Conservation (phyloP, 2,329 filamentous ascomycete species). For the Diaporthe batatas region DNA sequence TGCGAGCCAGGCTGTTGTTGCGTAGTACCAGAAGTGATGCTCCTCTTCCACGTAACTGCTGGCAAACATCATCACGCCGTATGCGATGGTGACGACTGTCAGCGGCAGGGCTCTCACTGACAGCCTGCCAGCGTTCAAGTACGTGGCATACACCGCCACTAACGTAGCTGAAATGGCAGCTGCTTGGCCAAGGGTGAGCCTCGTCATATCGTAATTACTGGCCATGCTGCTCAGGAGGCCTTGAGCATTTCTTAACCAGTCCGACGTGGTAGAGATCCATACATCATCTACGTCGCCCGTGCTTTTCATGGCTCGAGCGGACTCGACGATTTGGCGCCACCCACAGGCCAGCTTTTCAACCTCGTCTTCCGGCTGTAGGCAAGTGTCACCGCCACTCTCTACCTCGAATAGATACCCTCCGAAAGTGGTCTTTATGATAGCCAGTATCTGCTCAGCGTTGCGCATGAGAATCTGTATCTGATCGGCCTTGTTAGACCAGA, state of each 20-base stretch:
- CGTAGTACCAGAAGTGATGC: constrained; percentile 99
- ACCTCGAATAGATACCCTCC: constrained; percentile 59
- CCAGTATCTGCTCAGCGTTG: constrained; percentile 85
- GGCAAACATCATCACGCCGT: constrained; percentile 94
- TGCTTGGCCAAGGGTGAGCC: constrained; percentile 64
- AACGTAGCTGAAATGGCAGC: constrained; percentile 54
- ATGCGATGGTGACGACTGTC: constrained; percentile 67
- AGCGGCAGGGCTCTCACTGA: constrained; percentile 58
- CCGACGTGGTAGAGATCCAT: constrained; percentile 59
- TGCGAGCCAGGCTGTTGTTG: constrained; percentile 77
- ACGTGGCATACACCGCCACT: constrained; percentile 57
- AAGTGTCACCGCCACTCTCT: constrained; percentile 44
- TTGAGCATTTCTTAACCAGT: constrained; percentile 81
- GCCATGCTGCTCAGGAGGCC: constrained; percentile 87
- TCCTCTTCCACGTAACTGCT: constrained; percentile 99
- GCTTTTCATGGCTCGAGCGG: constrained; percentile 40
- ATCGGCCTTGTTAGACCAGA: constrained; percentile 76
- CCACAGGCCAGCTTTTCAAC: constrained; percentile 75
- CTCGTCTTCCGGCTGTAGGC: constrained; percentile 56
- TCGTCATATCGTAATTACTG: constrained; percentile 87
- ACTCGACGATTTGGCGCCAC: constrained; percentile 66
- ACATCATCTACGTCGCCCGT: constrained; percentile 50
- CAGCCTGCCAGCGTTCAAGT: constrained; percentile 44
- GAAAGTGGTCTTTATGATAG: constrained; percentile 82
- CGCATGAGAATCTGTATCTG: constrained; percentile 77